phyloP scores from a whole-genome alignment of 2,329 filamentous ascomycete species.

The Sporothrix phasma region DNA sequence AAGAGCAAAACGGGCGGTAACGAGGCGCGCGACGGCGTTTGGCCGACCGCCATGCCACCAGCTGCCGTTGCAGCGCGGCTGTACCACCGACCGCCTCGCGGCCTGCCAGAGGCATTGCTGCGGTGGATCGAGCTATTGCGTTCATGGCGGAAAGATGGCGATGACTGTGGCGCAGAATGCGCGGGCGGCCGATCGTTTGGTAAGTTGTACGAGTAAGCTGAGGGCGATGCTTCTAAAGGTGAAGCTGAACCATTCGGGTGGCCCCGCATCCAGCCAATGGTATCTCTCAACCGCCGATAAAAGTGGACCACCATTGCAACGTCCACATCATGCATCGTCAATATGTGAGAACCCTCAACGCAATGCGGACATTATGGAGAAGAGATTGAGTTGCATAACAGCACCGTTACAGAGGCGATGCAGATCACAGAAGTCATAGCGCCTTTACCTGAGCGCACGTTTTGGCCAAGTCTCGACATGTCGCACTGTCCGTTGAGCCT shows the following conservation, averaged over 20 bases:
- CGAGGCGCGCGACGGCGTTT: neutral
- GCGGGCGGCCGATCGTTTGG: neutral
- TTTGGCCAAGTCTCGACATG: no score
- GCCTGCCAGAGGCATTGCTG: neutral
- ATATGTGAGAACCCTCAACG: no score
- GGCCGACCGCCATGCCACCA: neutral
- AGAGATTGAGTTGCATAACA: no score
- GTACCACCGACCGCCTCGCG: neutral
- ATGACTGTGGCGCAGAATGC: neutral
- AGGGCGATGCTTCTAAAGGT: no score
- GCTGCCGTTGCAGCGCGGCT: neutral
- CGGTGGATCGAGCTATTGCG: neutral
- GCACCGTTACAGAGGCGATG: no score
- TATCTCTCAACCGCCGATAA: fast-evolving
- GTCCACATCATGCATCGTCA: no score
- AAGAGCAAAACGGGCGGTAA: neutral
- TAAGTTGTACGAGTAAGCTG: no score
- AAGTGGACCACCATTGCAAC: neutral
- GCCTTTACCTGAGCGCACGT: no score
- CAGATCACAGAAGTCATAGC: no score
- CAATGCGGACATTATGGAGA: no score
- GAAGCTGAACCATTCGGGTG: neutral
- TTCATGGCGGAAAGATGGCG: neutral
- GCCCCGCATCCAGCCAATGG: neutral
- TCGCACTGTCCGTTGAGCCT: no score